Evolutionary conservation across 768 basidiomycete species (phyloP).

Genomic region (Kwoniella europaea): DNA sequence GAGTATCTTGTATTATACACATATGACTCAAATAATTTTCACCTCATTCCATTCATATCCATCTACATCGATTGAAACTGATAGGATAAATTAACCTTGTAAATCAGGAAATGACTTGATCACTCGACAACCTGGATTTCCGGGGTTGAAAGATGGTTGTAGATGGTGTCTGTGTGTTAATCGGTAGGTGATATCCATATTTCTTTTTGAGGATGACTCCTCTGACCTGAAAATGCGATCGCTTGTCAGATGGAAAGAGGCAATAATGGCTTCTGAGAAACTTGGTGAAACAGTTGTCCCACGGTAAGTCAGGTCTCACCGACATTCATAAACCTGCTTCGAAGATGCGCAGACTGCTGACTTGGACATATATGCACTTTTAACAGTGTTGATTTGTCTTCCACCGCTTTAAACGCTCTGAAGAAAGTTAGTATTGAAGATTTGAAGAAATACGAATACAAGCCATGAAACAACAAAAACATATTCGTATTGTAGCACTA

Average conservation of each 20-base stretch:
- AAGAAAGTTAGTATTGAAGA: conserved; percentile 51
- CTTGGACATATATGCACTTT: background rate
- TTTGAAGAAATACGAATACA: conserved; percentile 46
- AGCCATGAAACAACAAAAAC: background rate
- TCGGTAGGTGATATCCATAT: conserved; percentile 31
- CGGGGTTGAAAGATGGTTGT: conserved; percentile 55
- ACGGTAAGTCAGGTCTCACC: conserved; percentile 26
- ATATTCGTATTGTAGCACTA: background rate
- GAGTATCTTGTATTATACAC: conserved; percentile 5
- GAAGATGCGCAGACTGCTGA: conserved; percentile 6
- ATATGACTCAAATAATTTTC: no score
- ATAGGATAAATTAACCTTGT: background rate
- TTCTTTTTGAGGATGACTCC: background rate
- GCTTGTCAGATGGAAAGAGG: conserved; percentile 54
- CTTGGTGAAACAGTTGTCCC: conserved; percentile 48
- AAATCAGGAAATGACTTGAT: conserved; percentile 54
- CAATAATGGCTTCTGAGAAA: conserved; percentile 43
- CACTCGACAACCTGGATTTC: conserved; percentile 45
- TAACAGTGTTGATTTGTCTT: conserved; percentile 46
- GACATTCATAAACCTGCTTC: background rate
- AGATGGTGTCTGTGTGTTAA: conserved; percentile 57
- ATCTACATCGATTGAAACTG: no score
- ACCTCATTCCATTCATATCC: no score
- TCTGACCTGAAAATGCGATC: background rate
- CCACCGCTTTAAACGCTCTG: conserved; percentile 48